Percentiles rank a stretch among this genome's conserved stretches.
Conservation (phyloP, 2,329 filamentous ascomycete genomes). For the Pseudocercospora fuligena region DNA sequence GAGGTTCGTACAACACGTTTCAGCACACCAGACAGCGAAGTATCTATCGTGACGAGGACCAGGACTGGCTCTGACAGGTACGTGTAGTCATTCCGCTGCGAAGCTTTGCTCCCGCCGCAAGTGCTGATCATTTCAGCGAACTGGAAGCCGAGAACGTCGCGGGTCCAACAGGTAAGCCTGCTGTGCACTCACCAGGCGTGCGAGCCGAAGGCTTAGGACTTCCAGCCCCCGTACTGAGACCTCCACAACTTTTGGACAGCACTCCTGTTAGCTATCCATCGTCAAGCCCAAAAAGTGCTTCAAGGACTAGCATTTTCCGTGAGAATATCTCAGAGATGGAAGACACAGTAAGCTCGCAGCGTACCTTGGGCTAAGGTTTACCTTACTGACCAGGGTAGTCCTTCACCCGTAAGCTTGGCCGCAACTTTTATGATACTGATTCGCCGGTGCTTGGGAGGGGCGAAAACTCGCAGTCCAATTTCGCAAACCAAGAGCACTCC, state of each 20-base stretch:
- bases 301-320: conserved; percentile 23
- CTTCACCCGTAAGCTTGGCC: conserved; percentile 2
- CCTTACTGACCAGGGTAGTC: conserved; percentile 13
- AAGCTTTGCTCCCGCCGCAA: conserved; percentile 12
- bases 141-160: conserved; percentile 21
- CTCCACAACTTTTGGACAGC: conserved; percentile 27
- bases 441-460: conserved; percentile 15
- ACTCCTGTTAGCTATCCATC: conserved; percentile 12
- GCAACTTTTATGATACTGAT: background rate
- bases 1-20: conserved; percentile 36
- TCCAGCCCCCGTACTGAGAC: conserved; percentile 21
- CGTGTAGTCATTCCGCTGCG: conserved; percentile 26
- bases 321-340: conserved; percentile 31
- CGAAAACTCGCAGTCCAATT: background rate
- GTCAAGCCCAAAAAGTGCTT: conserved; percentile 13
- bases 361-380: background rate
- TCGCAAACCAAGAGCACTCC: conserved; percentile 1
- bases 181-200: conserved; percentile 19
- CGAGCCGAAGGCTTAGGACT: conserved; percentile 24
- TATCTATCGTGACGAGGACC: conserved; percentile 31
- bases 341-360: conserved; percentile 23
- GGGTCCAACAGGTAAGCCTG: conserved; percentile 4
- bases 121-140: conserved; percentile 31
- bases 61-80: conserved; percentile 35
- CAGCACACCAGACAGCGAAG: conserved; percentile 36